Percentiles rank a stretch among this genome's conserved stretches.
Evolutionary conservation across 495 filamentous ascomycete genomes (phyloP).

Genomic region (Trypethelium eluteriae): DNA sequence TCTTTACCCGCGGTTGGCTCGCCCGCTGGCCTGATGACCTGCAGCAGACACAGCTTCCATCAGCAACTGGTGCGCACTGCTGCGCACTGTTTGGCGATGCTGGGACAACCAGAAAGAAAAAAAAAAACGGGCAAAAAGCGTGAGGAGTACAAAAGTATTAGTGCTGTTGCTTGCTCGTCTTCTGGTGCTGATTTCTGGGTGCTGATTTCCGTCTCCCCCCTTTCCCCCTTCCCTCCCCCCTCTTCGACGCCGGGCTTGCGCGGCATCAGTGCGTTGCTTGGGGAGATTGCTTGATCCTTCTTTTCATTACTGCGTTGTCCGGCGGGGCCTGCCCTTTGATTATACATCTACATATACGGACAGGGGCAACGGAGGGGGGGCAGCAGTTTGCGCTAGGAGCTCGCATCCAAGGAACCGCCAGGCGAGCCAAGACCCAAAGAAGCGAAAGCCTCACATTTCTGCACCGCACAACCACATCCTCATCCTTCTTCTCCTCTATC

Average conservation of each 20-base stretch:
- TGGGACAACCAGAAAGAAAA: neutral
- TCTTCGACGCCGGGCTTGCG: neutral
- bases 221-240: neutral
- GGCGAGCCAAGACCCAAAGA: neutral
- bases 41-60: slow-evolving; percentile 13
- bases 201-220: neutral
- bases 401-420: slow-evolving; percentile 2
- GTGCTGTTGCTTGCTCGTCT: neutral
- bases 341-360: slow-evolving; percentile 1
- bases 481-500: neutral
- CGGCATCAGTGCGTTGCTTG: slow-evolving; percentile 3
- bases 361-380: neutral
- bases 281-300: slow-evolving; percentile 12
- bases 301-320: neutral
- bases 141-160: too few species aligned
- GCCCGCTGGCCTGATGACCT: neutral
- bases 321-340: slow-evolving; percentile 5
- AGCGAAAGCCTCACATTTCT: slow-evolving; percentile 9
- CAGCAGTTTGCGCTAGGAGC: neutral
- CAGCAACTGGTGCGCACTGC: neutral
- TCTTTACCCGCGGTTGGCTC: slow-evolving; percentile 12
- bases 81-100: neutral
- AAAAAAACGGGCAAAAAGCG: neutral
- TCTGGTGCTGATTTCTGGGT: neutral
- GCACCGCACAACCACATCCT: neutral